Conservation (phyloP, 192 early-diverging fungal species). For the Backusella psychrophila region DNA sequence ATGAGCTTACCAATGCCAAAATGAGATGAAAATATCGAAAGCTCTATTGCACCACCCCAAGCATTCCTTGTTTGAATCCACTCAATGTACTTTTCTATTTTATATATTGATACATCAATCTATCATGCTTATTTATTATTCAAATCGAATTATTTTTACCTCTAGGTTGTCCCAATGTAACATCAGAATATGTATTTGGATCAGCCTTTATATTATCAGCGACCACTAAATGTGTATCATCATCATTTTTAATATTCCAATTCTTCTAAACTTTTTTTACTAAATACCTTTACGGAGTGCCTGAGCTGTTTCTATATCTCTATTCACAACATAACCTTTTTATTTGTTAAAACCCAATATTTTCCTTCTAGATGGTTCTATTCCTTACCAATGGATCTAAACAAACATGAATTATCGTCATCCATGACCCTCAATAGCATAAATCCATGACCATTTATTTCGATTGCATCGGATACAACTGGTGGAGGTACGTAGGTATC, state of each 20-base stretch:
- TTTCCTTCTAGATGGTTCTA: neutral
- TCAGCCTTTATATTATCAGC: conserved; percentile 50
- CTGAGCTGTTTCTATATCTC: conserved; percentile 13
- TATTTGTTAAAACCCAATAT: neutral
- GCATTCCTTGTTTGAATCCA: conserved; percentile 65
- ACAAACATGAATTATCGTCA: conserved; percentile 76
- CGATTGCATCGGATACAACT: neutral
- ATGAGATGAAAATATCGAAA: conserved; percentile 70
- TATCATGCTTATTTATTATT: neutral
- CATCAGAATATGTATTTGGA: conserved; percentile 56
- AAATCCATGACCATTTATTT: neutral
- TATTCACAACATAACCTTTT: conserved; percentile 38
- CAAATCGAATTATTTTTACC: neutral
- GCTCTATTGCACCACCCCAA: conserved; percentile 84
- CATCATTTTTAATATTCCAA: neutral
- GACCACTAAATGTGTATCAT: conserved; percentile 31
- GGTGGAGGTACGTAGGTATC: neutral
- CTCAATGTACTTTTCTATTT: conserved; percentile 50
- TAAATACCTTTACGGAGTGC: conserved; percentile 35
- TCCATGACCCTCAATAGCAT: conserved; percentile 45
- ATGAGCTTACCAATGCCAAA: conserved; percentile 48
- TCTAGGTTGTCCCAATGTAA: conserved; percentile 53
- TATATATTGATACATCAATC: neutral
- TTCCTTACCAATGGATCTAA: conserved; percentile 54
- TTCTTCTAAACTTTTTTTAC: neutral